Base-by-base conservation (phyloP, 306 rosid genomes). In the Comarum palustre region DNA sequence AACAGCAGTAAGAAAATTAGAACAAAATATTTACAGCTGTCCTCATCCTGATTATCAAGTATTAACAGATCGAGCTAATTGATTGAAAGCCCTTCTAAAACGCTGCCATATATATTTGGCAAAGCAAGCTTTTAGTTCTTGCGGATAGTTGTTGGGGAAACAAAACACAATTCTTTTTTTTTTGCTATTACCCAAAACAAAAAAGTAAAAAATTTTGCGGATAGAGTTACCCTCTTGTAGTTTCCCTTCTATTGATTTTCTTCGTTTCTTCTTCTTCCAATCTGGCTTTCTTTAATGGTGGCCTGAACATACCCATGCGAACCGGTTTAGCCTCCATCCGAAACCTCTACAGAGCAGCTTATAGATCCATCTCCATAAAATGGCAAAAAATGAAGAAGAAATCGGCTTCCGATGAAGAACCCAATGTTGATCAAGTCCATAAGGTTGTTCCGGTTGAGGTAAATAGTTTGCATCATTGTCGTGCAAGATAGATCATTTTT, bases 361-460 rank as follows among this genome's bases (percentile, higher is more conserved):
- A 57, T 85, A 86, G 78, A 87, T 72, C 87, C 29, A 31, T 89
- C 17, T 4, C 87, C 81, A 81, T 34, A 32, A 86, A 60, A 81
- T 81, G 89, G 87, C 72, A 73, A 63, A 66, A 69, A 45, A 54
- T 58, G 19, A 63, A 55, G 22, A 78, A 60, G 43, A 83, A 82
- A 74, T 70, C 72, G 51, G 47, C 75, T 34, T 67, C 69, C 36
- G 58, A 51, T 38, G 27, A 29, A 4, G 36, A 72, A 72, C 17
- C 71, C 25, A 16, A 41, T 60, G 39, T 38, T 52, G 54, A 64
- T 36, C 42, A 58, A 48, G 60, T 42, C 36, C 24, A 19, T 7
- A 8, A 6, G 5, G 8, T 19, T 67, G 41, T 34, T 42, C 43
- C 66, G 31, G 19, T 19, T 8, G 52, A 69, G 83, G 83, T 80